Percentiles rank a stretch among this genome's conserved stretches.
Conservation (phyloP, 257 asterid genomes). For the Voacanga thouarsii region DNA sequence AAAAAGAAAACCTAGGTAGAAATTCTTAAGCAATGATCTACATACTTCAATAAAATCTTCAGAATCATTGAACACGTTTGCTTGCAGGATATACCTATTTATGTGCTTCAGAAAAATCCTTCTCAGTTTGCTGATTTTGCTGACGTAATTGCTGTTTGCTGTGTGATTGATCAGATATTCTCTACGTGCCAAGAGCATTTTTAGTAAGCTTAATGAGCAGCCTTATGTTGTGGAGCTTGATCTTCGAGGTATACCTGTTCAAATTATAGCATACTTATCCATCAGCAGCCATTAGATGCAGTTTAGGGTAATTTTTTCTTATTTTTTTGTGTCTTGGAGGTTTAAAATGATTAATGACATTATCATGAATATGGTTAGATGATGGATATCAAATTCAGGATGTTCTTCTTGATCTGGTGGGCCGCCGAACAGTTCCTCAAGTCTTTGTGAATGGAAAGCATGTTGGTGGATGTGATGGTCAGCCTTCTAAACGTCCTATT, state of each 20-base stretch:
- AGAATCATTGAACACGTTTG: background rate
- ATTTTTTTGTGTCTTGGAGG: background rate
- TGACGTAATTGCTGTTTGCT: slow-evolving; percentile 11
- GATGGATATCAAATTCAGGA: slow-evolving; percentile 80
- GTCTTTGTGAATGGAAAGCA: slow-evolving; percentile 95
- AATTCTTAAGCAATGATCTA: background rate
- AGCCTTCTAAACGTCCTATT: slow-evolving; percentile 15
- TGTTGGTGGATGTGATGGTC: slow-evolving; percentile 94
- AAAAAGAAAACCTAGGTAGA: background rate
- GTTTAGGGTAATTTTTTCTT: background rate
- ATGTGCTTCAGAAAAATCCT: background rate
- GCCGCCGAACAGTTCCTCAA: slow-evolving; percentile 91
- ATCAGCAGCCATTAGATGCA: background rate
- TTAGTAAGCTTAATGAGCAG: slow-evolving; percentile 66
- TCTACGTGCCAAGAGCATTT: slow-evolving; percentile 60
- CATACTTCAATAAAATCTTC: background rate
- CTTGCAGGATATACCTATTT: background rate
- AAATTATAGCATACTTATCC: background rate
- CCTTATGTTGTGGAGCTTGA: slow-evolving; percentile 96
- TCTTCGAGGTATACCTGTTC: slow-evolving; percentile 61
- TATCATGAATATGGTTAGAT: slow-evolving; percentile 38
- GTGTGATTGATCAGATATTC: slow-evolving; percentile 55
- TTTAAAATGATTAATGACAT: slow-evolving; percentile 7
- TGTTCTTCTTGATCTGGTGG: slow-evolving; percentile 72
- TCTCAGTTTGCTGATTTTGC: background rate